phyloP scores from a whole-genome alignment of 768 basidiomycete genomes.

The Podaxis sp. region DNA sequence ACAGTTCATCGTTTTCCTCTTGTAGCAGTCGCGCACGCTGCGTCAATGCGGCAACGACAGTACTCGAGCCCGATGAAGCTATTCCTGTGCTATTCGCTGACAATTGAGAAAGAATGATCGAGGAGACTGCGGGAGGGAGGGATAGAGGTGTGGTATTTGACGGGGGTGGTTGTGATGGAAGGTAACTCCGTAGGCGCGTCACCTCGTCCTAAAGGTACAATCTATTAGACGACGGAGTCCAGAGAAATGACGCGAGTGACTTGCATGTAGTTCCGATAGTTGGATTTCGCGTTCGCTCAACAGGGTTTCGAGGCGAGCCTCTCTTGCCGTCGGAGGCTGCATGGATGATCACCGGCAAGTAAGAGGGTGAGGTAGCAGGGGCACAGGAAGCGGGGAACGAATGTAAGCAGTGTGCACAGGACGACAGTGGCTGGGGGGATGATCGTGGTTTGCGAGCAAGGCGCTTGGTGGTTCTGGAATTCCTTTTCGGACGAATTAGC shows the following conservation, averaged over 20 bases:
- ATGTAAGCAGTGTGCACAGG: slow-evolving; percentile 14
- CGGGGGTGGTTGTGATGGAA: slow-evolving; percentile 58
- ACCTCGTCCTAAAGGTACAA: slow-evolving; percentile 64
- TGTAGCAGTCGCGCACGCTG: slow-evolving; percentile 74
- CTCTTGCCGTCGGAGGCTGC: slow-evolving; percentile 72
- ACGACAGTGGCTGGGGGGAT: slow-evolving; percentile 2
- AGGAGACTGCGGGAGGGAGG: slow-evolving; percentile 68
- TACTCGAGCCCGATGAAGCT: slow-evolving; percentile 41
- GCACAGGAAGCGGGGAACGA: slow-evolving; percentile 9
- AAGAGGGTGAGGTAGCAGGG: slow-evolving; percentile 15
- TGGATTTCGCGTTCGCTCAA: slow-evolving; percentile 76
- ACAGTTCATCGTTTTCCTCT: slow-evolving; percentile 87
- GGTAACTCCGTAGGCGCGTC: slow-evolving; percentile 62
- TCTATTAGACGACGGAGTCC: slow-evolving; percentile 14
- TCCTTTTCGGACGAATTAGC: slow-evolving; percentile 13
- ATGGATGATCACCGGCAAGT: slow-evolving; percentile 32
- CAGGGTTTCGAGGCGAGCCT: slow-evolving; percentile 79
- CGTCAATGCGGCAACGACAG: slow-evolving; percentile 71
- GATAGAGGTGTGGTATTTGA: slow-evolving; percentile 63
- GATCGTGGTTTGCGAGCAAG: slow-evolving; percentile 17
- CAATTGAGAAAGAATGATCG: slow-evolving; percentile 69
- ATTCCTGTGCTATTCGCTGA: slow-evolving; percentile 37
- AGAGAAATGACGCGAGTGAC: slow-evolving; percentile 25
- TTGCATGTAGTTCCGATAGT: slow-evolving; percentile 69
- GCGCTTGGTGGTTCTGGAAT: slow-evolving; percentile 19